Percentiles rank a stretch among this genome's conserved stretches.
These are phyloP conservation scores for Hypoxylon sp. DNA, from an alignment of 2,329 filamentous ascomycete genomes.

Conservation along the genomic window DNA sequence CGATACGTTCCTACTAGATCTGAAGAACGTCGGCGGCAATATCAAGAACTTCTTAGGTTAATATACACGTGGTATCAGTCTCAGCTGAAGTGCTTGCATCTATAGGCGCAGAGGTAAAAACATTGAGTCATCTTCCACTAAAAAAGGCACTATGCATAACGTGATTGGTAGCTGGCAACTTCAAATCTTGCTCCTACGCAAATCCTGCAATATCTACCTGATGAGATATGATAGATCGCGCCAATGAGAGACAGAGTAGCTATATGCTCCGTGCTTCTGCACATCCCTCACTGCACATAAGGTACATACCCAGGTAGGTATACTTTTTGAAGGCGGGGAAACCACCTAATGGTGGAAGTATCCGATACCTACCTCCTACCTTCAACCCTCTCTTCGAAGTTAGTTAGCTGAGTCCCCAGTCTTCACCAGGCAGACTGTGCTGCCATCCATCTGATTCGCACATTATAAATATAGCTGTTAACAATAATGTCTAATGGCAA, in stretches of 20 bases:
- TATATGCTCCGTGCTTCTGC: too few relatives aligned
- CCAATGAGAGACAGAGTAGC: neutral
- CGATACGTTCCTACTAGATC: conserved; percentile 92
- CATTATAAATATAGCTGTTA: neutral
- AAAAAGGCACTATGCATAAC: neutral
- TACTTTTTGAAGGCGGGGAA: too few relatives aligned
- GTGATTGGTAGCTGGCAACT: neutral
- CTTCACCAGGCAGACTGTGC: neutral
- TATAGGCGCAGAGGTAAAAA: neutral
- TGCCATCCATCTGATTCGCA: neutral
- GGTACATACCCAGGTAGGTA: too few relatives aligned
- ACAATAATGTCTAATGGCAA: neutral
- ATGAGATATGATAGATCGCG: neutral
- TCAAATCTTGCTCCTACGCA: too few relatives aligned
- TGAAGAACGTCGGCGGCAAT: conserved; percentile 90
- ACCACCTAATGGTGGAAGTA: neutral
- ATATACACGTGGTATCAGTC: too few relatives aligned
- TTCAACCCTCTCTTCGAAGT: neutral
- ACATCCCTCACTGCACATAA: too few relatives aligned
- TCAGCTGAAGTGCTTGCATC: neutral
- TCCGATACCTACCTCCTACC: too few relatives aligned
- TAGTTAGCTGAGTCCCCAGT: neutral
- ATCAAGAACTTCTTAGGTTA: conserved; percentile 81
- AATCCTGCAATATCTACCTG: too few relatives aligned
- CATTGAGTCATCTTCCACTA: neutral